Conservation (phyloP, 2,329 filamentous ascomycete genomes). For the Alternaria sp. region DNA sequence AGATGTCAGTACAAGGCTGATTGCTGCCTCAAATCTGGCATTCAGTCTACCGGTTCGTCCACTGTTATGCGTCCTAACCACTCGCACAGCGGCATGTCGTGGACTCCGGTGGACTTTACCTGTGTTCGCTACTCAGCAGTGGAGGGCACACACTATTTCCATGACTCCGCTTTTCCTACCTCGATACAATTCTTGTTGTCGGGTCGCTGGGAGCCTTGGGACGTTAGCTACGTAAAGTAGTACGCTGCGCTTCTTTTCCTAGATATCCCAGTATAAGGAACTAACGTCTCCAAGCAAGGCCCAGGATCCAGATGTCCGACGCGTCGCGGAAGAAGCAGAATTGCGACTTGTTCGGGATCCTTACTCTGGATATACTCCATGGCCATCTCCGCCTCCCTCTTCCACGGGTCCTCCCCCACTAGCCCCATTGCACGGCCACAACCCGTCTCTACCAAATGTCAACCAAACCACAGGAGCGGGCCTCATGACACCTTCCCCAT, state of each 20-base stretch:
- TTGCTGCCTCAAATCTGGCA: constrained; percentile 11
- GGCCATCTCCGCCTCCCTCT: constrained; percentile 30
- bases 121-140: constrained; percentile 40
- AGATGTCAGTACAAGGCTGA: constrained; percentile 10
- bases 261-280: not conserved
- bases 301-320: constrained; percentile 39
- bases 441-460: constrained; percentile 8
- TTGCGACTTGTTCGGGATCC: constrained; percentile 26
- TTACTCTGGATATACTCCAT: constrained; percentile 30
- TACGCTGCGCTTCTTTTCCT: constrained; percentile 19
- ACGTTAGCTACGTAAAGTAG: constrained; percentile 42
- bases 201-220: constrained; percentile 43
- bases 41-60: constrained; percentile 1
- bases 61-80: constrained; percentile 1
- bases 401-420: constrained; percentile 11
- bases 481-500: constrained; percentile 16
- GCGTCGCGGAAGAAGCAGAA: constrained; percentile 41
- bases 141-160: constrained; percentile 44
- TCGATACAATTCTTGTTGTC: constrained; percentile 43
- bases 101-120: constrained; percentile 37
- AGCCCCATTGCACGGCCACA: not conserved
- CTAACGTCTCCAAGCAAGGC: constrained; percentile 32
- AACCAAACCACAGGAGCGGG: not conserved
- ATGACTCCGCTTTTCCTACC: constrained; percentile 37
- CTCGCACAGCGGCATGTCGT: constrained; percentile 37